A percentile compares a stretch with the other conserved stretches of the same genome.
Evolutionary conservation across 345 rosid genomes (phyloP).

Genomic region (Geranium brycei): DNA sequence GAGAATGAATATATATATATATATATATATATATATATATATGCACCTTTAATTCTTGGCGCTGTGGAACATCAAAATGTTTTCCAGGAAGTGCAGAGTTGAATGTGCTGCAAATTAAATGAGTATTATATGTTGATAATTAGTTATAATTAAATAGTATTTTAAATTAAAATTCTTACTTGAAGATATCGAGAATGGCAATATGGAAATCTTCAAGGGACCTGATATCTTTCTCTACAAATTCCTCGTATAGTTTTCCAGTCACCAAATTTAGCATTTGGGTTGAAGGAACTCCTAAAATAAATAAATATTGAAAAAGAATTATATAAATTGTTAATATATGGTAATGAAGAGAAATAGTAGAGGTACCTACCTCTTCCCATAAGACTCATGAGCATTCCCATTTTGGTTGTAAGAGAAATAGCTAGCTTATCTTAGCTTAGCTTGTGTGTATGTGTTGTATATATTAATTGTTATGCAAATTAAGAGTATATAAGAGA

Average conservation of each 20-base stretch:
- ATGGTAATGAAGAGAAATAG: background rate
- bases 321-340: background rate
- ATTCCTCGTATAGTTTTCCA: conserved; percentile 52
- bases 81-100: conserved; percentile 84
- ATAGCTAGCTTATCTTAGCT: no score
- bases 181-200: conserved; percentile 67
- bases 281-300: conserved; percentile 18
- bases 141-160: background rate
- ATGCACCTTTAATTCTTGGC: conserved; percentile 32
- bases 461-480: no score
- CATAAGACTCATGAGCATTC: conserved; percentile 40
- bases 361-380: conserved; percentile 52
- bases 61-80: conserved; percentile 62
- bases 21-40: background rate
- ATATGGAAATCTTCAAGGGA: conserved; percentile 52
- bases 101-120: conserved; percentile 34
- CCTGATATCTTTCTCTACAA: conserved; percentile 35
- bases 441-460: no score
- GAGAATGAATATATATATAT: no score
- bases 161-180: conserved; percentile 21
- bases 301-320: background rate
- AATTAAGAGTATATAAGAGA: no score
- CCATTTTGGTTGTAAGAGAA: conserved; percentile 26
- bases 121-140: background rate
- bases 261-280: conserved; percentile 48